Base-by-base conservation (phyloP, 495 filamentous ascomycete species). In the Podospora pseudopauciseta region DNA sequence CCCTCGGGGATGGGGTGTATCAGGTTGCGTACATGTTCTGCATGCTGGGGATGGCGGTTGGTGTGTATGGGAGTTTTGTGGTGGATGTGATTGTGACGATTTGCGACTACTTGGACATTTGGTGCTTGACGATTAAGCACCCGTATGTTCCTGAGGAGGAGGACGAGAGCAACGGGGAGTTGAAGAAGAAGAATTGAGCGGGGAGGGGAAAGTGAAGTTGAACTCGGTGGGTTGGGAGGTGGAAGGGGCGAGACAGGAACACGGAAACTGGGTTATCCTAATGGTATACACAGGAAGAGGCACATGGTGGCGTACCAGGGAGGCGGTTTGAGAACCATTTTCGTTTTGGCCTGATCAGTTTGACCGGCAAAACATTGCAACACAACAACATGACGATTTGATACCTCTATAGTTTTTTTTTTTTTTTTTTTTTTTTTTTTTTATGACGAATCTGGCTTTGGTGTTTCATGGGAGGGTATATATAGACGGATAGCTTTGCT, bases 91-190 rank as follows among this genome's bases (percentile, higher is more conserved):
- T 98, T 70, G 91, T 93, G 13, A 94, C 93, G 27, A 99, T 99
- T 73, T 99, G 95, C 76, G 95, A 98, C 74, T 96, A 96, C 77
- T 84, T 97, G 65, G 95, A 99, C 77, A 99, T 99, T 73, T 97
- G 92, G 92, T 99, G 95, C 74, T 82, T 98, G 78, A 96, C 91
- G 0, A 99, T 99, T 78, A 99, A 99, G 84, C 89, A 94, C 72
- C 85, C 85, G 49, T 86, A 82, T 68, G 81, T 82, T 5, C 39
- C 39, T 6, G 39, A 49, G 39, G 82, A 83, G 73, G 79, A 66
- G 4, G 82, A 83, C 73, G 79, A 66, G 4, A 67, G 67, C 20
- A 78, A 82, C 60, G 72, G 73, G 20, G 64, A 65, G 44, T 58
- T 64, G 64, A 68, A 75, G 63, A 18, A 53, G 30, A 71, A 59